Conservation (phyloP, 2,329 filamentous ascomycete species). For the Graphilbum fragrans region DNA sequence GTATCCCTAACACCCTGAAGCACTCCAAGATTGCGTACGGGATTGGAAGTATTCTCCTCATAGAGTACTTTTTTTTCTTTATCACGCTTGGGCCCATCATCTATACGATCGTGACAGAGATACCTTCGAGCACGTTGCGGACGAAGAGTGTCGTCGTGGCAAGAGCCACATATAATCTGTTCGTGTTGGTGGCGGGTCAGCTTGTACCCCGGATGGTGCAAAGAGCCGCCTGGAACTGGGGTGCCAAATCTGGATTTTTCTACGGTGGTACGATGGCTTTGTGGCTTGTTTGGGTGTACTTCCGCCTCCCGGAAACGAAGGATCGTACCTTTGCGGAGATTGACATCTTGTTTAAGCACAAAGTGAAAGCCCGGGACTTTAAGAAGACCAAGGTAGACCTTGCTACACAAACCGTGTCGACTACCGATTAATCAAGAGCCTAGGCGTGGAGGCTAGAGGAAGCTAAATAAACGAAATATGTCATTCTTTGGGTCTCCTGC, state of each 20-base stretch:
- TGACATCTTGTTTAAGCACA: background rate
- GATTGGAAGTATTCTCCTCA: slow-evolving; percentile 6
- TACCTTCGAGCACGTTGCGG: slow-evolving; percentile 31
- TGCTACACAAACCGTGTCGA: no score
- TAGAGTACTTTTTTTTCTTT: background rate
- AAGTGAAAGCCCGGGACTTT: background rate
- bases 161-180: slow-evolving; percentile 29
- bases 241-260: slow-evolving; percentile 29
- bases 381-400: no score
- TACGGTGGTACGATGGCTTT: slow-evolving; percentile 28
- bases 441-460: no score
- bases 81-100: slow-evolving; percentile 29
- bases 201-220: slow-evolving; percentile 24
- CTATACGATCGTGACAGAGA: slow-evolving; percentile 35
- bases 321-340: background rate
- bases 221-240: slow-evolving; percentile 22
- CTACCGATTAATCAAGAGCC: no score
- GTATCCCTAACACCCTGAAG: background rate
- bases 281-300: slow-evolving; percentile 35
- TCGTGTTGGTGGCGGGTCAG: slow-evolving; percentile 27
- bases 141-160: slow-evolving; percentile 33
- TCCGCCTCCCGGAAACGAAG: slow-evolving; percentile 32
- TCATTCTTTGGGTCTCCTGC: no score
- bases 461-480: no score
- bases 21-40: no score